phyloP scores from a whole-genome alignment of 2,329 filamentous ascomycete genomes.

The Zymoseptoria tritici region DNA sequence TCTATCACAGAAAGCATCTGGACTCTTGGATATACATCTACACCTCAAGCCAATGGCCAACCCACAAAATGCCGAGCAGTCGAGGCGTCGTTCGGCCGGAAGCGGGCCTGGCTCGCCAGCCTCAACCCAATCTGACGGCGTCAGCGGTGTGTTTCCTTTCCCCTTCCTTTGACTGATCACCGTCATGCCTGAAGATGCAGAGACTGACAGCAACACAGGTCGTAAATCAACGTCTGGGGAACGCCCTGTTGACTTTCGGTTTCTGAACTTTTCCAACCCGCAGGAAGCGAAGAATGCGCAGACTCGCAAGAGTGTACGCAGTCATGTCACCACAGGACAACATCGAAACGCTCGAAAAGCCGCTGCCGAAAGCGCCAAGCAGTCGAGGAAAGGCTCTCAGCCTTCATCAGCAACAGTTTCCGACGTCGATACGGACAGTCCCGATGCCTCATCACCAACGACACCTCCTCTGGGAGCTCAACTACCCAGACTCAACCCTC shows the following conservation, averaged over 20 bases:
- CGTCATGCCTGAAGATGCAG: conserved; percentile 9
- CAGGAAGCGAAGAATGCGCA: conserved; percentile 27
- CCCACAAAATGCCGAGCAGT: conserved; percentile 27
- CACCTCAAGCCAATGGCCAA: conserved; percentile 14
- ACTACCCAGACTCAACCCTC: conserved; percentile 20
- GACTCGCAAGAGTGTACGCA: conserved; percentile 29
- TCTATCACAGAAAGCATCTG: not conserved
- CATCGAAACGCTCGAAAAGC: conserved; percentile 14
- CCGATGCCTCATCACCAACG: conserved; percentile 17
- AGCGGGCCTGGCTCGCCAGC: conserved; percentile 20
- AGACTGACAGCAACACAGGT: conserved; percentile 11
- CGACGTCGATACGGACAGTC: conserved; percentile 19
- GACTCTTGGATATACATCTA: not conserved
- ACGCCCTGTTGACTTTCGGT: conserved; percentile 27
- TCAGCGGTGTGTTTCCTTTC: conserved; percentile 13
- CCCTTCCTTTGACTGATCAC: conserved; percentile 5
- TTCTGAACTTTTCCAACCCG: conserved; percentile 31
- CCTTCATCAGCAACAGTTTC: conserved; percentile 5
- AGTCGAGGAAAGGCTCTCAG: conserved; percentile 4
- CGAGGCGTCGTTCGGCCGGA: conserved; percentile 16
- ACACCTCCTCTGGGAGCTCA: conserved; percentile 9
- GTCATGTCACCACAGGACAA: conserved; percentile 25
- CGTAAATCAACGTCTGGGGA: conserved; percentile 16
- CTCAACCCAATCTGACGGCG: conserved; percentile 22
- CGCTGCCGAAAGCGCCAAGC: conserved; percentile 8